phyloP scores from a whole-genome alignment of 1,284 basidiomycete genomes.

The Ceratobasidium theobromae region DNA sequence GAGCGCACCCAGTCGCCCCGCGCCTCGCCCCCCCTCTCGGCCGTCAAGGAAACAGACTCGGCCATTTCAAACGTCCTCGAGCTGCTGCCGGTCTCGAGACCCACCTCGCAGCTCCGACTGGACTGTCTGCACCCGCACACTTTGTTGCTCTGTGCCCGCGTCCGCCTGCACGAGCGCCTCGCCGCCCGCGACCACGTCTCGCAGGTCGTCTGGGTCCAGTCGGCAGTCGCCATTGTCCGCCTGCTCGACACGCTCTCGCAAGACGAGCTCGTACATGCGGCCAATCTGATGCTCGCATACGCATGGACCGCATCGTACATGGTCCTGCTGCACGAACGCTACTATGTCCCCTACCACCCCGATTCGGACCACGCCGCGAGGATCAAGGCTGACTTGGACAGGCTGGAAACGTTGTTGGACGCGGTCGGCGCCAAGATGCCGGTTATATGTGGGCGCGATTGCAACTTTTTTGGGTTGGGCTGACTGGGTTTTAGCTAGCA shows the following conservation, averaged over 20 bases:
- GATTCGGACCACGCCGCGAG: conserved; percentile 15
- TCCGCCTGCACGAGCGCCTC: neutral
- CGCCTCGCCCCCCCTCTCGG: no score
- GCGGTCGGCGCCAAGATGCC: neutral
- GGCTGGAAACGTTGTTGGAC: conserved; percentile 1
- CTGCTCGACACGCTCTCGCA: neutral
- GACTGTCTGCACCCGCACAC: conserved; percentile 13
- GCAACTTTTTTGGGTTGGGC: neutral
- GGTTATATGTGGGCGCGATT: neutral
- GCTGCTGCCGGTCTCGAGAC: neutral
- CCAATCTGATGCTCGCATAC: conserved; percentile 21
- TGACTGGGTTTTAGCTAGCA: neutral
- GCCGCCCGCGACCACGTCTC: conserved; percentile 1
- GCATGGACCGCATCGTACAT: conserved; percentile 20
- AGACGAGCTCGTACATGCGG: neutral
- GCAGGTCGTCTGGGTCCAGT: conserved; percentile 20
- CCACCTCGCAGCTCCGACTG: no score
- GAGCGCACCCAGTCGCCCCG: no score
- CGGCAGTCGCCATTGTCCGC: conserved; percentile 22
- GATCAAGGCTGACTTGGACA: conserved; percentile 4
- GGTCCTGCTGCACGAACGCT: conserved; percentile 18
- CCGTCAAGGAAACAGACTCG: conserved; percentile 11
- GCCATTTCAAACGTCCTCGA: conserved; percentile 27
- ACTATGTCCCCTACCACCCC: conserved; percentile 14
- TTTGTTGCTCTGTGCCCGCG: conserved; percentile 8